Conservation (phyloP, 129 eudicot genomes). For the Cynara cardunculus region DNA sequence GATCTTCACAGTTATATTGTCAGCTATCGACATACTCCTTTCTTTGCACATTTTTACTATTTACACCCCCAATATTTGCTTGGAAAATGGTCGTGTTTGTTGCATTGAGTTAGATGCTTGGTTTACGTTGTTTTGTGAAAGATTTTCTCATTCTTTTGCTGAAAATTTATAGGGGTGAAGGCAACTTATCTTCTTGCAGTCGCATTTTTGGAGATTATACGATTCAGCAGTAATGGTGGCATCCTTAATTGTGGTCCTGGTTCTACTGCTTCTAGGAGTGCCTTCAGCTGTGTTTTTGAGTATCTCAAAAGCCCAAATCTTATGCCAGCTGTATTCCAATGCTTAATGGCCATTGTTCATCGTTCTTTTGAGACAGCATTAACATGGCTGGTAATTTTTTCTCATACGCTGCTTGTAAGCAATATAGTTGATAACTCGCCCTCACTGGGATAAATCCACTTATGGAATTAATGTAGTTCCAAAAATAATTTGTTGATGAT, state of each 20-base stretch:
- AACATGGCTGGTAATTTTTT: slow-evolving; percentile 77
- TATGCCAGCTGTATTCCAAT: slow-evolving; percentile 89
- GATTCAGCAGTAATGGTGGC: slow-evolving; percentile 99
- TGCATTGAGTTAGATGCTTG: neutral
- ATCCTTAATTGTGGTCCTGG: slow-evolving; percentile 74
- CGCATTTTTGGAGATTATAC: slow-evolving; percentile 81
- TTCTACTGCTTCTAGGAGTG: slow-evolving; percentile 79
- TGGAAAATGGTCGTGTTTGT: neutral
- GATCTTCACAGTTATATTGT: neutral
- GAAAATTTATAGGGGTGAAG: slow-evolving; percentile 65
- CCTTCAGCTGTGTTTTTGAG: slow-evolving; percentile 97
- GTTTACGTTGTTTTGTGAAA: slow-evolving; percentile 1
- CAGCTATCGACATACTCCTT: neutral
- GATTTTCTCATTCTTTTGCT: slow-evolving; percentile 10
- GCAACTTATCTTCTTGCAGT: slow-evolving; percentile 98
- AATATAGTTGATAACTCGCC: neutral
- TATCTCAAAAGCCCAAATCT: slow-evolving; percentile 93
- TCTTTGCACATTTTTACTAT: neutral
- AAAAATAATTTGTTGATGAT: neutral
- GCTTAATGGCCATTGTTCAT: slow-evolving; percentile 90
- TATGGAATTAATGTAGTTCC: neutral
- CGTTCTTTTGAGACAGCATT: slow-evolving; percentile 79
- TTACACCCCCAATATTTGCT: neutral
- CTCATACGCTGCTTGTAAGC: slow-evolving; percentile 6
- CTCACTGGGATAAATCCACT: neutral